phyloP scores from a whole-genome alignment of 2,329 filamentous ascomycete species.

The Myrmaecium sp. region DNA sequence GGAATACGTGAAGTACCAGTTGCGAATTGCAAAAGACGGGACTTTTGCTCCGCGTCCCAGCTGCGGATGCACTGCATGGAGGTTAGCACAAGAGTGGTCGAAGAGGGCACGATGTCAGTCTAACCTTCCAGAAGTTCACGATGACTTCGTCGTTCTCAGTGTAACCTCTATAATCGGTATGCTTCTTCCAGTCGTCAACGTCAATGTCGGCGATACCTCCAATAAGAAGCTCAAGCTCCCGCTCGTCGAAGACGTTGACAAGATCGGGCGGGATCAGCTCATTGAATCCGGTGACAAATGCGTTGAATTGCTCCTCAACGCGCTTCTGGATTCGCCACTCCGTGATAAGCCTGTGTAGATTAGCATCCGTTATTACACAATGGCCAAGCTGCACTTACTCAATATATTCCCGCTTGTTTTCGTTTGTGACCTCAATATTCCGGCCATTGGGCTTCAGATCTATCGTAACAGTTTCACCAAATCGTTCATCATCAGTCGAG shows the following conservation, averaged over 20 bases:
- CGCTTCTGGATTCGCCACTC: conserved; percentile 99
- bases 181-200: conserved; percentile 99
- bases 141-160: conserved; percentile 96
- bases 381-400: conserved; percentile 39
- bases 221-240: conserved; percentile 88
- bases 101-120: conserved; percentile 5
- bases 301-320: conserved; percentile 94
- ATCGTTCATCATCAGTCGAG: conserved; percentile 91
- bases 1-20: conserved; percentile 96
- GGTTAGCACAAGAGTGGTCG: conserved; percentile 8
- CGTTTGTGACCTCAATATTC: conserved; percentile 91
- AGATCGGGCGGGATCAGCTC: conserved; percentile 92
- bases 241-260: conserved; percentile 96
- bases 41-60: conserved; percentile 98
- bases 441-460: conserved; percentile 82
- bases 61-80: conserved; percentile 52
- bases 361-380: conserved; percentile 5
- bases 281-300: conserved; percentile 93
- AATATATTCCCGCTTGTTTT: conserved; percentile 98
- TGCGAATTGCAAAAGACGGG: conserved; percentile 84
- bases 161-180: conserved; percentile 97
- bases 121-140: conserved; percentile 89
- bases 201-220: conserved; percentile 99
- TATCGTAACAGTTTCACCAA: conserved; percentile 84
- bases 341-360: conserved; percentile 54